phyloP scores from a whole-genome alignment of 75 land plant genomes.

The Sequoiadendron giganteum region DNA sequence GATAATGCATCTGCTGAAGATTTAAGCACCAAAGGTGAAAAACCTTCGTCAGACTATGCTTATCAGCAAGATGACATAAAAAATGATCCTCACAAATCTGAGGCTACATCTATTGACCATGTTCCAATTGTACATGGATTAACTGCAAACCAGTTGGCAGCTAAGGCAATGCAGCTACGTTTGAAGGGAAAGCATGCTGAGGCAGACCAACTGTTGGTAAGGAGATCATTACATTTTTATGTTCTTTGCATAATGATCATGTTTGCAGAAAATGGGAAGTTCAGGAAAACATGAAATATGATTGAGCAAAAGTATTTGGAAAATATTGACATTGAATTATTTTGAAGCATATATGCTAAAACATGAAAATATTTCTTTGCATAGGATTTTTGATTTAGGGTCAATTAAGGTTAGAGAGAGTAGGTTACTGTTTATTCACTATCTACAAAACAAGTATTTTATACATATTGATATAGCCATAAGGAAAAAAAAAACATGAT shows the following conservation, averaged over 20 bases:
- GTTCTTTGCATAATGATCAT: neutral
- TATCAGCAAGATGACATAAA: neutral
- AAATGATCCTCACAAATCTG: neutral
- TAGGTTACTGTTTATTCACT: neutral
- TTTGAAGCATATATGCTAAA: neutral
- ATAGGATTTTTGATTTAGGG: neutral
- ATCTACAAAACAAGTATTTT: neutral
- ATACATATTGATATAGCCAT: neutral
- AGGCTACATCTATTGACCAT: neutral
- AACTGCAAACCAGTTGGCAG: slow-evolving; percentile 87
- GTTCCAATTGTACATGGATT: slow-evolving; percentile 18
- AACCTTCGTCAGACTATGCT: neutral
- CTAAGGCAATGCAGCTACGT: slow-evolving; percentile 81
- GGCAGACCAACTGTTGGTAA: slow-evolving; percentile 83
- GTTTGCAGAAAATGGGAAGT: neutral
- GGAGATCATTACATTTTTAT: neutral
- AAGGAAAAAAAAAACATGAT: neutral
- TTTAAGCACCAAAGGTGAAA: neutral
- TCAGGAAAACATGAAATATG: neutral
- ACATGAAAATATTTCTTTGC: neutral
- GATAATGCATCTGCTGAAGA: slow-evolving; percentile 2
- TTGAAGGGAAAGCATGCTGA: slow-evolving; percentile 86
- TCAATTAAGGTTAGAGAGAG: neutral
- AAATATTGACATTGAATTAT: no score
- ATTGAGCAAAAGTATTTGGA: neutral